phyloP scores from a whole-genome alignment of 352 stramenopile species.

The Globisporangium orthogonon region DNA sequence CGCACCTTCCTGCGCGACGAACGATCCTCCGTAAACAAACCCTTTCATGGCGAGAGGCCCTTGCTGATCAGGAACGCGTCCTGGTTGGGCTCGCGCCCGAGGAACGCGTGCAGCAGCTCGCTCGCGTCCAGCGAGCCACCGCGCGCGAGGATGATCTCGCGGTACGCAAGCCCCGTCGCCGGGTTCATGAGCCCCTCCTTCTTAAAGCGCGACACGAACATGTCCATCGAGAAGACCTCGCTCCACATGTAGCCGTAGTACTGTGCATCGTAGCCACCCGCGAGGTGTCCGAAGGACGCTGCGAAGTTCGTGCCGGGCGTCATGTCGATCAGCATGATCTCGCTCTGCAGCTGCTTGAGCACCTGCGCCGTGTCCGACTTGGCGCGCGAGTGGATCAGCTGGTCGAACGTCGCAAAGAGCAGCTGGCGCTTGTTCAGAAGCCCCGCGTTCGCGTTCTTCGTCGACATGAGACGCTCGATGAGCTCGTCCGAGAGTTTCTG shows the following conservation, averaged over 20 bases:
- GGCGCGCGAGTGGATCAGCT: conserved; percentile 78
- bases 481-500: conserved; percentile 79
- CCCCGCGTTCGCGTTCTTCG: conserved; percentile 82
- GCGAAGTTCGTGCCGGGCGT: conserved; percentile 81
- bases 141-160: conserved; percentile 81
- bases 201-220: conserved; percentile 87
- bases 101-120: conserved; percentile 75
- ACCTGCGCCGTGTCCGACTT: conserved; percentile 77
- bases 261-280: conserved; percentile 67
- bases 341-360: conserved; percentile 75
- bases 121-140: conserved; percentile 75
- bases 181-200: conserved; percentile 80
- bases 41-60: conserved; percentile 22
- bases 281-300: conserved; percentile 80
- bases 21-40: not conserved
- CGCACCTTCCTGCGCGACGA: too few relatives aligned
- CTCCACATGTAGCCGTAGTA: conserved; percentile 91
- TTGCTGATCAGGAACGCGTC: conserved; percentile 83
- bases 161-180: conserved; percentile 73
- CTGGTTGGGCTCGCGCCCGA: conserved; percentile 71
- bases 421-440: conserved; percentile 82
- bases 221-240: conserved; percentile 86
- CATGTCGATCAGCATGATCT: conserved; percentile 88
- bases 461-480: conserved; percentile 76
- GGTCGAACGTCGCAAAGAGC: conserved; percentile 79